A percentile compares a stretch with the other conserved stretches of the same genome.
Evolutionary conservation across 768 basidiomycete genomes (phyloP).

Genomic region (Piloderma croceum): DNA sequence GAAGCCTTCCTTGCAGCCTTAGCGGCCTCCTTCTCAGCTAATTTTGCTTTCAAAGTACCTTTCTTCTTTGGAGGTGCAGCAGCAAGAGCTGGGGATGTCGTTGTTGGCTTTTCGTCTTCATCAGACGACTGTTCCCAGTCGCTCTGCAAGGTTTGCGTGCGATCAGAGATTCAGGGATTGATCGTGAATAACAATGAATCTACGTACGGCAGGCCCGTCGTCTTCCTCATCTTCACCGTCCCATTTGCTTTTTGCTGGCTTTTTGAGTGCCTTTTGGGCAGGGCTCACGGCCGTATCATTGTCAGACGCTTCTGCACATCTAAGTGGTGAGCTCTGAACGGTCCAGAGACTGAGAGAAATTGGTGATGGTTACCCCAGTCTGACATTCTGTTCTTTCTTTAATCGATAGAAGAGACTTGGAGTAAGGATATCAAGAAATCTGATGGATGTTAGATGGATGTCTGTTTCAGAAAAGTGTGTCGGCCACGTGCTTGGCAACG

Average conservation of each 20-base stretch:
- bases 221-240: conserved; percentile 90
- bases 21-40: conserved; percentile 86
- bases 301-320: conserved; percentile 32
- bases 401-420: neutral
- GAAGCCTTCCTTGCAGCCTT: conserved; percentile 48
- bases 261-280: conserved; percentile 20
- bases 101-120: conserved; percentile 61
- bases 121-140: conserved; percentile 91
- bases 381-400: conserved; percentile 32
- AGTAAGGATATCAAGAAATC: too few relatives aligned
- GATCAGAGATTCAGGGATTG: conserved; percentile 1
- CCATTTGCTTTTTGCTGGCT: conserved; percentile 60
- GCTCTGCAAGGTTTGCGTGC: conserved; percentile 46
- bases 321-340: conserved; percentile 19
- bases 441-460: neutral
- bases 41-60: conserved; percentile 83
- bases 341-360: conserved; percentile 1
- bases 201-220: conserved; percentile 67
- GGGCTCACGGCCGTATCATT: conserved; percentile 26
- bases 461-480: neutral
- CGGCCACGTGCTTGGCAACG: neutral
- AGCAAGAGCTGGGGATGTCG: conserved; percentile 36
- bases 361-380: conserved; percentile 38
- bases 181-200: neutral
- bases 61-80: conserved; percentile 84